phyloP scores from a whole-genome alignment of 345 rosid species.

The Brassica juncea region DNA sequence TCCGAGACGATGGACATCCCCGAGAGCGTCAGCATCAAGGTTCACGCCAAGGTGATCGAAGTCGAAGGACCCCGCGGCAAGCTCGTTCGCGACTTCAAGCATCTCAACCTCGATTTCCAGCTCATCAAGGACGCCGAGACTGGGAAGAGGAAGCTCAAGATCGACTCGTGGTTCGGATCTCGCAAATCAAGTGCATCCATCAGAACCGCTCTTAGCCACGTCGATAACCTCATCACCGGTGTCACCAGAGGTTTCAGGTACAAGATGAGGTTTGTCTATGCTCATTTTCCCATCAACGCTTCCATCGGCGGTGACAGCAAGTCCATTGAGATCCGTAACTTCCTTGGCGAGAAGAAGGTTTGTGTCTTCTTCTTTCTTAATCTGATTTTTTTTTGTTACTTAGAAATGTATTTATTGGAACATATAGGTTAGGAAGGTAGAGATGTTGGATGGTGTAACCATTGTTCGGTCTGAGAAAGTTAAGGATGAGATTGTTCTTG shows the following conservation, averaged over 20 bases:
- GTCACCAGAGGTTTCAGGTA: constrained; percentile 57
- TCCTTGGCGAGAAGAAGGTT: constrained; percentile 55
- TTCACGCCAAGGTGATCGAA: constrained; percentile 48
- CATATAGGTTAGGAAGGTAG: constrained; percentile 59
- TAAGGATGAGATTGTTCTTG: constrained; percentile 62
- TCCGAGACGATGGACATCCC: constrained; percentile 40
- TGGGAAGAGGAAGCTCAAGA: constrained; percentile 39
- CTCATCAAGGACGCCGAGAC: constrained; percentile 39
- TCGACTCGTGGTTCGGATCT: constrained; percentile 49
- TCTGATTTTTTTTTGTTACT: too few relatives aligned
- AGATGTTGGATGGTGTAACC: constrained; percentile 61
- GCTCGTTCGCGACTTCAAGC: constrained; percentile 52
- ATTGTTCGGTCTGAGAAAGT: constrained; percentile 63
- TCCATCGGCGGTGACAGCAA: constrained; percentile 42
- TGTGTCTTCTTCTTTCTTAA: neutral
- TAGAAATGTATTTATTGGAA: neutral
- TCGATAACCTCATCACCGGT: constrained; percentile 49
- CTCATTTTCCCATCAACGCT: constrained; percentile 49
- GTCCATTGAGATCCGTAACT: constrained; percentile 56
- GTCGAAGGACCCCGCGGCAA: constrained; percentile 47
- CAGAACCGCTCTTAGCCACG: constrained; percentile 48
- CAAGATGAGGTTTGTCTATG: constrained; percentile 48
- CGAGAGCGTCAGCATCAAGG: constrained; percentile 51
- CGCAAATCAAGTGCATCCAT: constrained; percentile 46
- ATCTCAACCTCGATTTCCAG: constrained; percentile 56